Percentiles rank a stretch among this genome's conserved stretches.
Conservation (phyloP, 2,329 filamentous ascomycete genomes). For the Sporothrix humicola region DNA sequence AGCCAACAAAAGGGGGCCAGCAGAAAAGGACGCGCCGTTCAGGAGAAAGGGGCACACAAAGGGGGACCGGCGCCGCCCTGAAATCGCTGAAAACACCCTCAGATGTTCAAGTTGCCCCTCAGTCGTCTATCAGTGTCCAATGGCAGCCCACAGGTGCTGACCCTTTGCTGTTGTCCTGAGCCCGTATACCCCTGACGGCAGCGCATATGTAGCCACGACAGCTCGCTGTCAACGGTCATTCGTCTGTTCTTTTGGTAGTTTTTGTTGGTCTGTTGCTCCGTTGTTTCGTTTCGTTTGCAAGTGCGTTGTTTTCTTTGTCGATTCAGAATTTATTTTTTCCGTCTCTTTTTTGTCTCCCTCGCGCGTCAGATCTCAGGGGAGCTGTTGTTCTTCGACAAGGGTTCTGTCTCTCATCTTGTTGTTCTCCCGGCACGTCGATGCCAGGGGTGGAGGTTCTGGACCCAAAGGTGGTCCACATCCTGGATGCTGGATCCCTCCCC, state of each 20-base stretch:
- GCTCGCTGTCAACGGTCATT: slow-evolving; percentile 6
- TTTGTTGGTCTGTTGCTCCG: not conserved
- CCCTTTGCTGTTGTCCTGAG: not conserved
- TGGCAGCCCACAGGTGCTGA: not conserved
- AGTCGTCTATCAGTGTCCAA: not conserved
- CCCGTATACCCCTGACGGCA: slow-evolving; percentile 27
- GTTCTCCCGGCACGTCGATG: not conserved
- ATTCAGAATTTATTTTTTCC: too few species aligned
- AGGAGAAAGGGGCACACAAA: slow-evolving; percentile 18
- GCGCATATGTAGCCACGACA: slow-evolving; percentile 21
- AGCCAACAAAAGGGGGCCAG: not conserved
- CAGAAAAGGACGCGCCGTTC: slow-evolving; percentile 11
- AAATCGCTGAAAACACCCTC: too few species aligned
- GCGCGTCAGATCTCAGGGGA: not conserved
- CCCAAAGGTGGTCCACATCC: slow-evolving; percentile 4
- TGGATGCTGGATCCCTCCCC: not conserved
- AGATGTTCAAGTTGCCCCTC: too few species aligned
- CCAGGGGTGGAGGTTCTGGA: slow-evolving; percentile 8
- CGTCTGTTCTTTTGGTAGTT: slow-evolving; percentile 18
- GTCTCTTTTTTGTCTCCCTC: slow-evolving; percentile 21
- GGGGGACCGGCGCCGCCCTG: not conserved
- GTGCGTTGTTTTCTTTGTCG: not conserved
- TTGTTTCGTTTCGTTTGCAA: slow-evolving; percentile 7
- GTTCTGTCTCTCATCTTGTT: not conserved
- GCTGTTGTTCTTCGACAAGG: slow-evolving; percentile 10